Base-by-base conservation (phyloP, 768 basidiomycete species). In the Termitomyces titanicus region DNA sequence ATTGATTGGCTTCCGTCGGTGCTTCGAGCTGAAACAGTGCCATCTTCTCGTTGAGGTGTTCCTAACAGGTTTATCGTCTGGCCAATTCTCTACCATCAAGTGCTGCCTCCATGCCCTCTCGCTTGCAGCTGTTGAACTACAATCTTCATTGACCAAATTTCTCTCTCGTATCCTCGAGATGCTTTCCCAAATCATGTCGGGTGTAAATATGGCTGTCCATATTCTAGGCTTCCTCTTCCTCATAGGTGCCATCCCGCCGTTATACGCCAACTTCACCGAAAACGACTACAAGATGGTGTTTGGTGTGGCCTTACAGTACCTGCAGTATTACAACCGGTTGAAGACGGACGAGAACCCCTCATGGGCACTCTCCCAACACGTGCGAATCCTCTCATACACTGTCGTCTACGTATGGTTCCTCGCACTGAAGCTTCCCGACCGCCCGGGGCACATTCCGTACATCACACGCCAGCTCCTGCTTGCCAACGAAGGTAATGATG, bases 401-500 rank as follows among this genome's bases (percentile, higher is more conserved):
- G 85, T 90, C 45, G 89, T 98, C 61, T 98, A 97, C 64, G 78
- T 88, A 38, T 98, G 97, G 97, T 98, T 96, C 74, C 78, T 97
- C 49, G 89, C 92, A 0, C 70, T 98, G 49, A 88, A 87, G 65
- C 78, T 95, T 9, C 79, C 85, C 0, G 89, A 96, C 62, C 80
- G 97, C 13, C 86, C 87, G 0, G 79, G 79, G 29, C 87, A 96
- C 65, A 81, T 98, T 27, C 81, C 84, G 27, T 94, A 88, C 71
- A 94, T 99, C 67, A 88, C 89, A 0, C 80, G 89, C 9, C 89
- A 94, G 61, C 80, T 99, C 1, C 75, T 95, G 9, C 76, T 94
- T 24, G 94, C 93, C 13, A 94, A 94, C 70, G 88, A 90, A 56
- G 86, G 82, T 13, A 82, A 81, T 51, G 72, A 74, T 2, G 78